Conservation (phyloP, 1,284 basidiomycete genomes). For the Heliocybe sulcata region DNA sequence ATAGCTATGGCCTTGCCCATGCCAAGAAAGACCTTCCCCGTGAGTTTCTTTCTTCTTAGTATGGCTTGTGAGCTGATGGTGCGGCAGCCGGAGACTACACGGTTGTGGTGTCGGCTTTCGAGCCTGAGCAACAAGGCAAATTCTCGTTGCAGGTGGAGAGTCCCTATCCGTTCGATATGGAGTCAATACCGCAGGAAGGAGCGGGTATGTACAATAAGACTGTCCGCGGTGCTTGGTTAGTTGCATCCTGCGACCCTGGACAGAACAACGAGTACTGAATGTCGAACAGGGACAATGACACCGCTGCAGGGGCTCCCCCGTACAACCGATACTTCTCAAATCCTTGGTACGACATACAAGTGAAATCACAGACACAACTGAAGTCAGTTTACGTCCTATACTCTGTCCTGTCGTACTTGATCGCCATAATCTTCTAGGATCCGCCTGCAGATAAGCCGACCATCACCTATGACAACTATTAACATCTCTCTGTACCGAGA, state of each 20-base stretch:
- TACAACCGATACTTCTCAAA: slow-evolving; percentile 58
- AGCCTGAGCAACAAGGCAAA: slow-evolving; percentile 57
- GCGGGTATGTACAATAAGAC: slow-evolving; percentile 83
- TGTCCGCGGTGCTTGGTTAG: slow-evolving; percentile 62
- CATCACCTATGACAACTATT: slow-evolving; percentile 36
- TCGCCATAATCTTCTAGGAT: slow-evolving; percentile 31
- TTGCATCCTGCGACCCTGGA: neutral
- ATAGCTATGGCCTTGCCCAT: slow-evolving; percentile 73
- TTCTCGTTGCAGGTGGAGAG: slow-evolving; percentile 64
- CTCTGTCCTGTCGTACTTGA: neutral
- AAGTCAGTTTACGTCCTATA: slow-evolving; percentile 37
- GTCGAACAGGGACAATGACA: slow-evolving; percentile 36
- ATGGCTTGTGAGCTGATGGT: slow-evolving; percentile 3
- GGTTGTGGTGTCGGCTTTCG: slow-evolving; percentile 77
- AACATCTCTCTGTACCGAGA: slow-evolving; percentile 56
- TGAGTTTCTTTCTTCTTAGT: slow-evolving; percentile 26
- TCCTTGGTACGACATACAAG: slow-evolving; percentile 58
- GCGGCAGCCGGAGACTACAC: slow-evolving; percentile 78
- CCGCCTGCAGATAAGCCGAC: slow-evolving; percentile 53
- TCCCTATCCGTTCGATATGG: slow-evolving; percentile 56
- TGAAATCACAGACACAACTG: slow-evolving; percentile 46
- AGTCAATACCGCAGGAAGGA: slow-evolving; percentile 81
- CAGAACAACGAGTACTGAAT: neutral
- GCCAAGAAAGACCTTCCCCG: slow-evolving; percentile 45
- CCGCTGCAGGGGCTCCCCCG: slow-evolving; percentile 61